Evolutionary conservation across 805 yeast genomes (phyloP).

Genomic region (Jamesozyma gamospora): DNA sequence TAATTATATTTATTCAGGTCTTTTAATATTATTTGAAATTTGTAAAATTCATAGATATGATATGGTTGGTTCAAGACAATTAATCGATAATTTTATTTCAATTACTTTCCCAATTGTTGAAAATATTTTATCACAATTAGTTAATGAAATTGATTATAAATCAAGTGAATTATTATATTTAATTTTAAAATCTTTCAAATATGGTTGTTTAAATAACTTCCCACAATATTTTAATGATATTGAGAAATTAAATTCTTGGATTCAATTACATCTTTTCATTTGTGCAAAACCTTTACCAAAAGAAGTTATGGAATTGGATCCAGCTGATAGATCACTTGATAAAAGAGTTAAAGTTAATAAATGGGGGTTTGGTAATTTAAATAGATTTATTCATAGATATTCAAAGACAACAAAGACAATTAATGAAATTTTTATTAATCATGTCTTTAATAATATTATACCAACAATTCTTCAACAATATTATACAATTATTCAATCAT

Average conservation of each 20-base stretch:
- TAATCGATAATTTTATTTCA: conserved; percentile 38
- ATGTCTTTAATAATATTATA: conserved; percentile 46
- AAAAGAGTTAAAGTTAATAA: conserved; percentile 65
- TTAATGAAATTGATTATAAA: conserved; percentile 25
- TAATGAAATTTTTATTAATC: conserved; percentile 42
- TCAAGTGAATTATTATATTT: conserved; percentile 45
- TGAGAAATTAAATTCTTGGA: conserved; percentile 44
- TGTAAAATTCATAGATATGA: conserved; percentile 48
- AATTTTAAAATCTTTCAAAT: conserved; percentile 58
- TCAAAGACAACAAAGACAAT: conserved; percentile 34
- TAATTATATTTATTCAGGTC: conserved; percentile 41
- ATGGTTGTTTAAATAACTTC: conserved; percentile 46
- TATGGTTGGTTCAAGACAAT: conserved; percentile 36
- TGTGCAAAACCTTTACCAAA: conserved; percentile 46
- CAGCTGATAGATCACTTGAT: conserved; percentile 38
- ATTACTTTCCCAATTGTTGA: conserved; percentile 50
- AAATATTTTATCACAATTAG: conserved; percentile 36
- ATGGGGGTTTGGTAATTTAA: conserved; percentile 79
- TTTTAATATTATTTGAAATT: conserved; percentile 47
- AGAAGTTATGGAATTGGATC: conserved; percentile 39
- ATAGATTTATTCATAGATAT: conserved; percentile 59
- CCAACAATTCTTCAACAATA: conserved; percentile 63
- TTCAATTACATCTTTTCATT: conserved; percentile 52
- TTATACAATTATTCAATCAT: conserved; percentile 35
- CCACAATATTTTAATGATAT: conserved; percentile 40